phyloP scores from a whole-genome alignment of 2,329 filamentous ascomycete genomes.

The Penicillium psychrosexuale region DNA sequence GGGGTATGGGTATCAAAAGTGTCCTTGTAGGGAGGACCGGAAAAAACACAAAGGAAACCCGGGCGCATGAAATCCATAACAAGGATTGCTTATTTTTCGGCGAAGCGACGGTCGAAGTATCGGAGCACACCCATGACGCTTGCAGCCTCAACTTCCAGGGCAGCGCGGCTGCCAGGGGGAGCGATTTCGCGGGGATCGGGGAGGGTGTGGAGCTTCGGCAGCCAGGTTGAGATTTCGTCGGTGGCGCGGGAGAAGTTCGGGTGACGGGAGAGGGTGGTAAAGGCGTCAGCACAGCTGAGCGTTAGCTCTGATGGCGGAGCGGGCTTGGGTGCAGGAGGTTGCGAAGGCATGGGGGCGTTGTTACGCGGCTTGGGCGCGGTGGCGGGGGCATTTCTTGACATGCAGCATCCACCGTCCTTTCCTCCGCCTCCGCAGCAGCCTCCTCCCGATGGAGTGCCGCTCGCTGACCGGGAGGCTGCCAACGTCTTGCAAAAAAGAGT shows the following conservation, averaged over 20 bases:
- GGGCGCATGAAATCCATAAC: slow-evolving; percentile 2
- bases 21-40: slow-evolving; percentile 8
- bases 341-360: slow-evolving; percentile 22
- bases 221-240: slow-evolving; percentile 71
- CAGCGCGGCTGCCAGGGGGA: slow-evolving; percentile 42
- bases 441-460: slow-evolving; percentile 38
- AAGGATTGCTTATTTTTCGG: slow-evolving; percentile 33
- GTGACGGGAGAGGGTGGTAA: slow-evolving; percentile 74
- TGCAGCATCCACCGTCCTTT: slow-evolving; percentile 62
- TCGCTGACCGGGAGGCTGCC: slow-evolving; percentile 56
- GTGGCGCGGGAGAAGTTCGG: slow-evolving; percentile 71
- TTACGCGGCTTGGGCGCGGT: slow-evolving; percentile 21
- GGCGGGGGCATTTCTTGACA: slow-evolving; percentile 33
- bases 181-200: slow-evolving; percentile 39
- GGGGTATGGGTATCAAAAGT: slow-evolving; percentile 25
- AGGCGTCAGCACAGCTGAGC: slow-evolving; percentile 70
- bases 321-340: slow-evolving; percentile 24
- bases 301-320: slow-evolving; percentile 37
- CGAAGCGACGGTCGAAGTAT: slow-evolving; percentile 73
- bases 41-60: slow-evolving; percentile 5
- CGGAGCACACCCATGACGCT: slow-evolving; percentile 84
- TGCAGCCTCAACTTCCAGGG: slow-evolving; percentile 76
- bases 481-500: slow-evolving; percentile 80
- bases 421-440: slow-evolving; percentile 64
- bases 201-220: slow-evolving; percentile 66